These are phyloP conservation scores for Plasmodium blacklocki DNA, from an alignment of 169 alveolate genomes.

Conservation along the genomic window DNA sequence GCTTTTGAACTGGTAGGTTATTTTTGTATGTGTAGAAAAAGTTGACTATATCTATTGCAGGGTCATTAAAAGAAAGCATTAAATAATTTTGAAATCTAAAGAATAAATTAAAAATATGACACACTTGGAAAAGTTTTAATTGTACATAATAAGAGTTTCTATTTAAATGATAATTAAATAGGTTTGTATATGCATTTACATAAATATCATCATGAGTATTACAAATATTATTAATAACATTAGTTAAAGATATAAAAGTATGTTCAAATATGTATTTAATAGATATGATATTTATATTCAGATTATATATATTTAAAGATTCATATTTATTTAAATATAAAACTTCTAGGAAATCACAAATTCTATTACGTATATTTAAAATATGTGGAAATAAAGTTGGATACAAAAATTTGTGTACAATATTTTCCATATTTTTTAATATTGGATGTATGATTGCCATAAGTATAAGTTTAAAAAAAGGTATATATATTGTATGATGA, in stretches of 20 bases:
- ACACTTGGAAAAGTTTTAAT: conserved; percentile 46
- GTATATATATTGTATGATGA: conserved; percentile 32
- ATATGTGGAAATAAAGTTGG: conserved; percentile 29
- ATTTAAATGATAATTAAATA: conserved; percentile 36
- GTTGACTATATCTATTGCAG: conserved; percentile 32
- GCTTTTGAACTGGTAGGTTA: not conserved
- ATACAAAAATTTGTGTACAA: conserved; percentile 16
- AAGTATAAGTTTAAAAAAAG: conserved; percentile 43
- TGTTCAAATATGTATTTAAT: conserved; percentile 37
- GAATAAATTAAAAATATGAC: conserved; percentile 58
- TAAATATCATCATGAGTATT: conserved; percentile 26
- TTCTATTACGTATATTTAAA: conserved; percentile 13
- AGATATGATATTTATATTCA: conserved; percentile 24
- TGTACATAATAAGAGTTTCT: conserved; percentile 18
- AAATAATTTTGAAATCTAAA: conserved; percentile 64
- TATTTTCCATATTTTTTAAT: conserved; percentile 13
- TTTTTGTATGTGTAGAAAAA: conserved; percentile 15
- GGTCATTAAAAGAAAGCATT: conserved; percentile 50
- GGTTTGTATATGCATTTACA: conserved; percentile 8
- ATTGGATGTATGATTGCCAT: conserved; percentile 55
- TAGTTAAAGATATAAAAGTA: conserved; percentile 28
- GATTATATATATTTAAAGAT: conserved; percentile 9
- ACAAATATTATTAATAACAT: conserved; percentile 15
- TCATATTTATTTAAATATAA: conserved; percentile 50
- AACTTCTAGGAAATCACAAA: conserved; percentile 28